A percentile compares a stretch with the other conserved stretches of the same genome.
phyloP scores from a whole-genome alignment of 2,329 filamentous ascomycete species.

The Hyphodiscus sp. region DNA sequence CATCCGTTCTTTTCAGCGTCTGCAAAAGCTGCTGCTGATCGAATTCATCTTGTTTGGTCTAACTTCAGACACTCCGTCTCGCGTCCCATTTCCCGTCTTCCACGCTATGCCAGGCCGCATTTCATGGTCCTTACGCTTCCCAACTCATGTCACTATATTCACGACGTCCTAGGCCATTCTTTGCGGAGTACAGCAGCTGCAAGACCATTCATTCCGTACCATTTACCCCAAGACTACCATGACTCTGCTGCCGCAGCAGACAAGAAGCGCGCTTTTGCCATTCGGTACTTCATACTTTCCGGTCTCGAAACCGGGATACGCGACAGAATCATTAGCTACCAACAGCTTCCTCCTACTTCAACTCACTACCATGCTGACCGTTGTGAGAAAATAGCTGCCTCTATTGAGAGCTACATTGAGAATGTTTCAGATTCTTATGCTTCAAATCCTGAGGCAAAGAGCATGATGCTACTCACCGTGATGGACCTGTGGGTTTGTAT shows the following conservation, averaged over 20 bases:
- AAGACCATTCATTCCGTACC: neutral
- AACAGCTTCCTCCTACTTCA: neutral
- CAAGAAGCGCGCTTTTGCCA: slow-evolving; percentile 12
- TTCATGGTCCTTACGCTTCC: slow-evolving; percentile 34
- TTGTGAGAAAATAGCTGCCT: slow-evolving; percentile 28
- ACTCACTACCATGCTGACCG: slow-evolving; percentile 3
- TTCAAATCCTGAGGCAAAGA: slow-evolving; percentile 41
- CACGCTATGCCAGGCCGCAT: slow-evolving; percentile 27
- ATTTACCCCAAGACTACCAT: neutral
- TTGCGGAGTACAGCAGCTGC: neutral
- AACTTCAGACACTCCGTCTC: slow-evolving; percentile 32
- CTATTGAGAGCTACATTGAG: slow-evolving; percentile 33
- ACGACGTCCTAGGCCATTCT: slow-evolving; percentile 4
- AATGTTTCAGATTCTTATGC: slow-evolving; percentile 34
- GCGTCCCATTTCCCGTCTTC: slow-evolving; percentile 38
- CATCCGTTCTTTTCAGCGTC: slow-evolving; percentile 23
- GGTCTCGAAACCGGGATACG: slow-evolving; percentile 15
- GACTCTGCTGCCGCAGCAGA: slow-evolving; percentile 1
- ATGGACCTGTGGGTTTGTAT: slow-evolving; percentile 54
- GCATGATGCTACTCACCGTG: slow-evolving; percentile 44
- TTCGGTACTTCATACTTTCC: slow-evolving; percentile 21
- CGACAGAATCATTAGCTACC: neutral
- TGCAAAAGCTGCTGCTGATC: slow-evolving; percentile 24
- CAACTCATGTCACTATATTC: slow-evolving; percentile 35
- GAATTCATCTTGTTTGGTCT: slow-evolving; percentile 34